phyloP scores from a whole-genome alignment of 2,329 filamentous ascomycete species.

The Penicillium sp. region DNA sequence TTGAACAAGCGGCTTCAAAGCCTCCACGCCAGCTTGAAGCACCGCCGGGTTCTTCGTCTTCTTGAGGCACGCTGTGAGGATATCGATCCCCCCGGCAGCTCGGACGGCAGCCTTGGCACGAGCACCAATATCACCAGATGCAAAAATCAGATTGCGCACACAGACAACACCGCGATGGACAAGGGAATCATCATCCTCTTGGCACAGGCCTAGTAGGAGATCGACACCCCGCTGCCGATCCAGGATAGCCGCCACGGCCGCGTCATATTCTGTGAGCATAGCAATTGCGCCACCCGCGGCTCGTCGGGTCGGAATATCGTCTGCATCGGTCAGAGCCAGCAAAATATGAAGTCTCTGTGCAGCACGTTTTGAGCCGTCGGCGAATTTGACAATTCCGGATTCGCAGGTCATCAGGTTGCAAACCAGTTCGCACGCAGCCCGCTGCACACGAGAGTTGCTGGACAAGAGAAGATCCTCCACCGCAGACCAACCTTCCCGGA shows the following conservation, averaged over 20 bases:
- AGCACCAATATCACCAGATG: conserved; percentile 68
- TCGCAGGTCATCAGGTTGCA: conserved; percentile 74
- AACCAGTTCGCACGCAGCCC: conserved; percentile 83
- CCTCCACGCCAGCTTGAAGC: conserved; percentile 71
- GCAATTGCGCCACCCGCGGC: conserved; percentile 89
- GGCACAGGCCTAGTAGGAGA: conserved; percentile 79
- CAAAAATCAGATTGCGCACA: conserved; percentile 71
- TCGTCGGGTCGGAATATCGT: conserved; percentile 76
- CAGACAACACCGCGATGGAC: conserved; percentile 73
- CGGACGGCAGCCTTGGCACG: conserved; percentile 65
- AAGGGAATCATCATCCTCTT: conserved; percentile 63
- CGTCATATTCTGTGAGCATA: conserved; percentile 77
- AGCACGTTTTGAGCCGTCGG: conserved; percentile 65
- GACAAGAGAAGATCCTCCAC: conserved; percentile 84
- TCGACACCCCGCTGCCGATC: conserved; percentile 72
- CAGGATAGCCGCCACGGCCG: conserved; percentile 72
- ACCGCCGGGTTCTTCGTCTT: conserved; percentile 71
- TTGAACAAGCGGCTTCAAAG: conserved; percentile 69
- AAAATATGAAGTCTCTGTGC: conserved; percentile 79
- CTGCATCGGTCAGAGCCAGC: conserved; percentile 83
- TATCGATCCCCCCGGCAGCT: conserved; percentile 66
- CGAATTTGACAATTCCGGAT: conserved; percentile 50
- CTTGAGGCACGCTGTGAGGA: conserved; percentile 71
- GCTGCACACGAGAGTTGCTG: conserved; percentile 73
- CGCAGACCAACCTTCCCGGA: conserved; percentile 72